Conservation (phyloP, 768 basidiomycete genomes). For the Phlebiopsis gigantea region DNA sequence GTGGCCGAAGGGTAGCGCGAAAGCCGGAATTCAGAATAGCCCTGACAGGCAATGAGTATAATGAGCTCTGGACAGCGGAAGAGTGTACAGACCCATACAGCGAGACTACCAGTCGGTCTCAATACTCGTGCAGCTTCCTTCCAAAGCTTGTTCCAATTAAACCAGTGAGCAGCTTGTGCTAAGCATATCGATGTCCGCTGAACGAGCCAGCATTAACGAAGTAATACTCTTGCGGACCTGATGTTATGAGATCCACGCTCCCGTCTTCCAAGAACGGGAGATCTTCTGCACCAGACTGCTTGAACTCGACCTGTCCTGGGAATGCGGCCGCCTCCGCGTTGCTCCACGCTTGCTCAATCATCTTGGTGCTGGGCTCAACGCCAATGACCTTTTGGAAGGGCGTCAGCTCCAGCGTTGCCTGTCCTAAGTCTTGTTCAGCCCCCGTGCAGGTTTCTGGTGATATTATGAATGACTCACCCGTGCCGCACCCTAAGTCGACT, state of each 20-base stretch:
- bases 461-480: constrained; percentile 41
- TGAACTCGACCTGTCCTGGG: constrained; percentile 29
- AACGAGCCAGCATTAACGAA: background rate
- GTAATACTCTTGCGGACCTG: constrained; percentile 40
- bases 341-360: constrained; percentile 51
- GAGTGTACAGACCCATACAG: constrained; percentile 56
- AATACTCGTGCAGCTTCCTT: constrained; percentile 58
- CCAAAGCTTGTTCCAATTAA: constrained; percentile 70
- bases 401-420: constrained; percentile 56
- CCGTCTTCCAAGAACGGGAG: constrained; percentile 42
- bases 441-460: constrained; percentile 1
- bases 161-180: constrained; percentile 85
- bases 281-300: constrained; percentile 47
- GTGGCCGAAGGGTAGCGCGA: constrained; percentile 52
- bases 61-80: background rate
- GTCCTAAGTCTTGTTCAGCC: constrained; percentile 42
- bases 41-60: constrained; percentile 9
- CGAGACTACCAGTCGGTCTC: constrained; percentile 56
- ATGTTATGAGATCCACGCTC: constrained; percentile 61
- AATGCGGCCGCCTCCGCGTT: constrained; percentile 13
- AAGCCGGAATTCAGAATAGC: constrained; percentile 69
- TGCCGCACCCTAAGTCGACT: constrained; percentile 79
- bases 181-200: background rate
- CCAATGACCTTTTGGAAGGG: constrained; percentile 60
- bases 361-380: constrained; percentile 68